Evolutionary conservation across 176 grass and related monocot species (phyloP).

Genomic region (Oryza officinalis): DNA sequence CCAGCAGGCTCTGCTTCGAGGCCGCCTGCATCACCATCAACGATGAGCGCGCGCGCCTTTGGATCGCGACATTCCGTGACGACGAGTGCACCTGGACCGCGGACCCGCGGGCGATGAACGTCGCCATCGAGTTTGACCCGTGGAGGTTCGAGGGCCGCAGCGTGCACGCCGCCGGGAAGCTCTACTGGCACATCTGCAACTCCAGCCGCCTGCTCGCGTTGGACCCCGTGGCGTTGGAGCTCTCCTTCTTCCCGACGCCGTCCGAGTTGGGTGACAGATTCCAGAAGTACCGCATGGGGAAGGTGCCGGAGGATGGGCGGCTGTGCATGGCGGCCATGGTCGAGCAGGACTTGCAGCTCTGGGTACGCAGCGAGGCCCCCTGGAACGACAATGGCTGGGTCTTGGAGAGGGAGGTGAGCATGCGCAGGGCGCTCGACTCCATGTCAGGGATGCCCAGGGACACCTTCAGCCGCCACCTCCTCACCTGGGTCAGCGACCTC

Average conservation of each 20-base stretch:
- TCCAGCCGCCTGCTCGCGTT: background rate
- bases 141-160: background rate
- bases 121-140: background rate
- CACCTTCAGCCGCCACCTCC: no score
- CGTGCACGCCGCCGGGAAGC: background rate
- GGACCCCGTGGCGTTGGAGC: background rate
- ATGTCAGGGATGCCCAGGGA: no score
- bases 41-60: background rate
- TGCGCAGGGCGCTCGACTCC: background rate
- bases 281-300: background rate
- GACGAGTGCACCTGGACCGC: background rate
- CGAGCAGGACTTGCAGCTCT: conserved; percentile 15
- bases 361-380: background rate
- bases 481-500: background rate
- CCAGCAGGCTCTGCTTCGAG: background rate
- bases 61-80: background rate
- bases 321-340: background rate
- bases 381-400: conserved; percentile 6
- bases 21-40: background rate
- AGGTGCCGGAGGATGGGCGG: conserved; percentile 12
- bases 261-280: background rate
- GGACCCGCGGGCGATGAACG: background rate
- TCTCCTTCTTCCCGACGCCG: background rate
- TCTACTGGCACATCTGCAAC: conserved; percentile 4
- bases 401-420: background rate